These are phyloP conservation scores for Jamesozyma lodderae DNA, from an alignment of 805 yeast species.

Conservation along the genomic window DNA sequence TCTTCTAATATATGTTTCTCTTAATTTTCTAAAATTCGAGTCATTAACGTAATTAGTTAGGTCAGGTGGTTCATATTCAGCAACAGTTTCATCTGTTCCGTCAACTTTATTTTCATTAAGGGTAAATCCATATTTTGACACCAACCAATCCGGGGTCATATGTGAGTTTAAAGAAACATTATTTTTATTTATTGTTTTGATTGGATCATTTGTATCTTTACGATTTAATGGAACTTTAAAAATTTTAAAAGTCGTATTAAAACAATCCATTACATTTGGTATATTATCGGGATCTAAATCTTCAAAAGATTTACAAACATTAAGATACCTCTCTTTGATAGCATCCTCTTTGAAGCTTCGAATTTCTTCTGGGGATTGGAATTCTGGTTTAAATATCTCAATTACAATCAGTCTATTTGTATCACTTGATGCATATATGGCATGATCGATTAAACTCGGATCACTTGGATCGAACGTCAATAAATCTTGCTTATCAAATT, in stretches of 20 bases:
- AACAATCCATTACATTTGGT: conserved; percentile 52
- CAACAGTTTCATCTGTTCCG: conserved; percentile 13
- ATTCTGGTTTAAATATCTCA: conserved; percentile 44
- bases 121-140: conserved; percentile 39
- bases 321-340: conserved; percentile 44
- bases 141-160: conserved; percentile 46
- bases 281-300: conserved; percentile 18
- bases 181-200: conserved; percentile 47
- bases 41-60: conserved; percentile 30
- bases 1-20: conserved; percentile 48
- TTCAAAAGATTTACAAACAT: conserved; percentile 26
- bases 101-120: conserved; percentile 24
- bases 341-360: conserved; percentile 38
- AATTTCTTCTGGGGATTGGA: conserved; percentile 37
- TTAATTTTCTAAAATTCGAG: conserved; percentile 23
- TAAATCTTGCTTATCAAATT: conserved; percentile 27
- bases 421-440: conserved; percentile 38
- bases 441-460: conserved; percentile 38
- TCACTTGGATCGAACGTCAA: conserved; percentile 11
- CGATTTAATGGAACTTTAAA: conserved; percentile 55
- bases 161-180: conserved; percentile 47
- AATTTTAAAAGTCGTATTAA: conserved; percentile 52
- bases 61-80: conserved; percentile 41
- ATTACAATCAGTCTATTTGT: conserved; percentile 44
- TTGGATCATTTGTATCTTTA: conserved; percentile 35